A percentile compares a stretch with the other conserved stretches of the same genome.
Conservation (phyloP, 1,284 basidiomycete genomes). For the Violaceomyces palustris region DNA sequence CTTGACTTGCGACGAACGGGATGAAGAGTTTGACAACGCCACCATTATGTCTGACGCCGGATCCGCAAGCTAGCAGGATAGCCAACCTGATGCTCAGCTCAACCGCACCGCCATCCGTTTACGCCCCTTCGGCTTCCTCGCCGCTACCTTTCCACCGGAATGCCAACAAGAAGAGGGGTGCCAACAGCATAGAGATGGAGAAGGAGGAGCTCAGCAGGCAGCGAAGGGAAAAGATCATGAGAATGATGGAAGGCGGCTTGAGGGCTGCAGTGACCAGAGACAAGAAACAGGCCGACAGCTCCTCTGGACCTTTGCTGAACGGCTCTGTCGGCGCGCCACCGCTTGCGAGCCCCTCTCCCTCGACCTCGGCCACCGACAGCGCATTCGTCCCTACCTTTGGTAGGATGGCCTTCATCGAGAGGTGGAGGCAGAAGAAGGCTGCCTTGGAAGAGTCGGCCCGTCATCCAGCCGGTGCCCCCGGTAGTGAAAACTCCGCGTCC, state of each 20-base stretch:
- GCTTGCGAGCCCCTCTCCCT: neutral
- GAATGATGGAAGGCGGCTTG: conserved; percentile 43
- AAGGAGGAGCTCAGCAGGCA: conserved; percentile 28
- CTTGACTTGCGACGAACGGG: neutral
- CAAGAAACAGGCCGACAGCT: neutral
- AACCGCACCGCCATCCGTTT: conserved; percentile 33
- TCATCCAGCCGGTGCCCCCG: conserved; percentile 1
- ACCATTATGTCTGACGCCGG: conserved; percentile 45
- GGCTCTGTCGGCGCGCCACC: neutral
- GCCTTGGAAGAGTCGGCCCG: conserved; percentile 5
- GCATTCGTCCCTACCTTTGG: conserved; percentile 37
- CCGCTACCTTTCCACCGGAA: conserved; percentile 6
- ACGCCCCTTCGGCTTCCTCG: conserved; percentile 21
- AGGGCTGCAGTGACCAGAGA: conserved; percentile 1
- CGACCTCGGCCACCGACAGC: neutral
- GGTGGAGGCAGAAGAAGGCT: conserved; percentile 41
- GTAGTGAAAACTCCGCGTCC: conserved; percentile 1
- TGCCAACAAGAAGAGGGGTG: conserved; percentile 21
- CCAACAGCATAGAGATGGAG: conserved; percentile 44
- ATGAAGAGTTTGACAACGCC: conserved; percentile 31
- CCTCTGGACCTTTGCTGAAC: too few species aligned
- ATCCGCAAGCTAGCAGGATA: conserved; percentile 44
- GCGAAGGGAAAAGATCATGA: conserved; percentile 44
- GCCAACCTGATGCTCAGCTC: conserved; percentile 47
- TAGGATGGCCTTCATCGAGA: conserved; percentile 39